phyloP scores from a whole-genome alignment of 2,329 filamentous ascomycete species.

The Hymenoscyphus fraxineus region DNA sequence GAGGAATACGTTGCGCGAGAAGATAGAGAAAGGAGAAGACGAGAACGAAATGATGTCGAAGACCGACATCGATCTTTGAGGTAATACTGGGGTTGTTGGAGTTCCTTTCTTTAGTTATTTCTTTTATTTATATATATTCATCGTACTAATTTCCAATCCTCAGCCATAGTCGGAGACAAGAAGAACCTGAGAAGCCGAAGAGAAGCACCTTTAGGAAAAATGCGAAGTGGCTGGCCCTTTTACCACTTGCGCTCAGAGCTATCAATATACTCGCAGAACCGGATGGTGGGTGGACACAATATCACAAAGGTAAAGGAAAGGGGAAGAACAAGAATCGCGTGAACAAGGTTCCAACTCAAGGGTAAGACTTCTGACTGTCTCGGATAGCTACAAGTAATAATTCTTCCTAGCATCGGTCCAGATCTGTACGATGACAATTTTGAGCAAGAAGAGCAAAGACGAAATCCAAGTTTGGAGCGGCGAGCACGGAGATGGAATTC shows the following conservation, averaged over 20 bases:
- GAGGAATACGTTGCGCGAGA: neutral
- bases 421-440: neutral
- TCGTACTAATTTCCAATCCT: neutral
- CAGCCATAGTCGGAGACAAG: neutral
- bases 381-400: neutral
- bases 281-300: constrained; percentile 21
- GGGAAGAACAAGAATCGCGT: constrained; percentile 5
- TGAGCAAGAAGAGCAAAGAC: neutral
- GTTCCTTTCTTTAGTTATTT: neutral
- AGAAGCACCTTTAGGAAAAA: neutral
- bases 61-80: constrained; percentile 1
- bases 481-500: neutral
- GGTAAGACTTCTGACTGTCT: neutral
- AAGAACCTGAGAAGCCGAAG: neutral
- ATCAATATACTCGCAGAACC: constrained; percentile 17
- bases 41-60: neutral
- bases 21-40: neutral
- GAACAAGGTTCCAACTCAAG: neutral
- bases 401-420: neutral
- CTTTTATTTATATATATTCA: neutral
- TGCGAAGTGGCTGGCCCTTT: constrained; percentile 14
- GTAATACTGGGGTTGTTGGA: neutral
- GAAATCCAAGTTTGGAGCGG: neutral
- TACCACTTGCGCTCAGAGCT: constrained; percentile 12
- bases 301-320: constrained; percentile 11